Conservation (phyloP, 2,329 filamentous ascomycete genomes). For the Coniochaeta sp. region DNA sequence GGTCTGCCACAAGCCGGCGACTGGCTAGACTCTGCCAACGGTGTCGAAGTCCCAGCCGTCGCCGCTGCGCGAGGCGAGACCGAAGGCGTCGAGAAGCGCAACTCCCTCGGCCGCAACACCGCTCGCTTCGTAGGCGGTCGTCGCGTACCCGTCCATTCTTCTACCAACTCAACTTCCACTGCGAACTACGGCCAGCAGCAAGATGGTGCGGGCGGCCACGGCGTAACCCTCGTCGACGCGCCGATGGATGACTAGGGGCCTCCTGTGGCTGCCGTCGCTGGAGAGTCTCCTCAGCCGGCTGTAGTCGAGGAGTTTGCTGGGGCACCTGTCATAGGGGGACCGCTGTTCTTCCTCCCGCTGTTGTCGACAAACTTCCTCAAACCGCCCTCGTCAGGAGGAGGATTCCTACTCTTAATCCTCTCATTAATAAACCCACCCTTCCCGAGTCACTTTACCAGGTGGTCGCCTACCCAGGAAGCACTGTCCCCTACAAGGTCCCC, state of each 20-base stretch:
- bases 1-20: constrained; percentile 23
- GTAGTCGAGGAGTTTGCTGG: too few relatives aligned
- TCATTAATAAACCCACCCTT: too few relatives aligned
- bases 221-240: constrained; percentile 65
- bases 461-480: too few relatives aligned
- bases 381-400: too few relatives aligned
- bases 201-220: constrained; percentile 21
- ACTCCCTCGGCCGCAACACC: constrained; percentile 52
- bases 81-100: constrained; percentile 49
- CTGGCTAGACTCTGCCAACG: constrained; percentile 27
- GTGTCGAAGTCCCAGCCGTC: constrained; percentile 21
- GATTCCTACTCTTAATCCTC: too few relatives aligned
- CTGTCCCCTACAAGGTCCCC: too few relatives aligned
- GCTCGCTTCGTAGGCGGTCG: constrained; percentile 46
- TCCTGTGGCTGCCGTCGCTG: neutral
- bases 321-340: too few relatives aligned
- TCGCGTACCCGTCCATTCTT: constrained; percentile 36
- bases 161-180: constrained; percentile 21
- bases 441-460: too few relatives aligned
- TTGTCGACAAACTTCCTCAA: too few relatives aligned
- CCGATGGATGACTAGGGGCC: constrained; percentile 64
- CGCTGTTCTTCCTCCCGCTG: too few relatives aligned
- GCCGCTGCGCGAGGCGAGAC: constrained; percentile 15
- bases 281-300: too few relatives aligned
- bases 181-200: constrained; percentile 18